Evolutionary conservation across 1,284 basidiomycete genomes (phyloP), one percentile per base, ranked within the genome.

Genomic region (Sanghuangporus baumii): DNA sequence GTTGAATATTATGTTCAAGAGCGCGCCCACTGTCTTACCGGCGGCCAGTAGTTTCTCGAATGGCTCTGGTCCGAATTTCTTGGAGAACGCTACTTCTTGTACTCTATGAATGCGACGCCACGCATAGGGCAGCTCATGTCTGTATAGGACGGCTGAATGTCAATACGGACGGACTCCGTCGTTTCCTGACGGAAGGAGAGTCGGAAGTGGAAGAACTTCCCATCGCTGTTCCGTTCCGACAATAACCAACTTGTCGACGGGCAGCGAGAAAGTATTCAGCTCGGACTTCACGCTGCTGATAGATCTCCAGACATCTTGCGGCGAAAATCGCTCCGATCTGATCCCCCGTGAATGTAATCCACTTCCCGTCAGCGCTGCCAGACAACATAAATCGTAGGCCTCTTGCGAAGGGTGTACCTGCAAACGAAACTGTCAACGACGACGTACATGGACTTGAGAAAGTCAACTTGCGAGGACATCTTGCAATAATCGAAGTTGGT

Each of bases 311-410:
- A 14, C 81, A 76, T 56, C 78, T 80, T 37, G 79, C 80, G 1
- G 88, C 92, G 67, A 94, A 89, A 20, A 94, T 70, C n/a, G 81
- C 74, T 1, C 92, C 92, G 2, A 94, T 74, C 68, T 94, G 90
- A 72, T 94, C 92, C 2, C 92, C 92, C 0, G 91, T 91, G 71
- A 94, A 93, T n/a, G 77, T 74, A 1, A 74, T 77, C 88, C 91
- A 93, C 60, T 72, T 74, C 16, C 85, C 87, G 61, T 79, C 73
- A 46, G 26, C 38, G 34, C 41, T 16, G 11, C 2, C 37, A 20
- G 48, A 34, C 16, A 46, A 18, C 16, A n/a, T 14, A 46, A 7
- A 46, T 46, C 16, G 11, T 46, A n/a, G 16, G 43, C 43, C 43
- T 11, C 1, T 8, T 46, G 43, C 9, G 43, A n/a, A n/a, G 43